These are phyloP conservation scores for Avena insularis DNA, from an alignment of 176 grass and related monocot species.

Conservation along the genomic window DNA sequence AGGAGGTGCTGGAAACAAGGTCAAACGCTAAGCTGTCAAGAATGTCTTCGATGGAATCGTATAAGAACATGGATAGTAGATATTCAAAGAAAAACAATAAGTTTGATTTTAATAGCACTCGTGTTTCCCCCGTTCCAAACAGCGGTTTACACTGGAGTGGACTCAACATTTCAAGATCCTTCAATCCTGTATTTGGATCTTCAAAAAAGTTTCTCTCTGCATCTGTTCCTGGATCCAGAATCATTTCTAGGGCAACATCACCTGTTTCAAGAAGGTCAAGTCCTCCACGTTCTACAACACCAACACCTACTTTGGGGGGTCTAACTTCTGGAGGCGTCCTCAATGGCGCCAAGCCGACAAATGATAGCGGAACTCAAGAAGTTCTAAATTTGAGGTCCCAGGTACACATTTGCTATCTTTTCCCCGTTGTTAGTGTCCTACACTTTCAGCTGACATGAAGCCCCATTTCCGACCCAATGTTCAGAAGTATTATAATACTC, in stretches of 20 bases:
- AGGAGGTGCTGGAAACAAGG: conserved; percentile 74
- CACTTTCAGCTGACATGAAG: neutral
- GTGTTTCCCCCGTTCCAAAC: conserved; percentile 91
- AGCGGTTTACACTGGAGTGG: conserved; percentile 79
- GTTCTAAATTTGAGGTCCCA: conserved; percentile 80
- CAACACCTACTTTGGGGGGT: conserved; percentile 81
- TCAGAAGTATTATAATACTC: no score
- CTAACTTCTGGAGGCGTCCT: conserved; percentile 69
- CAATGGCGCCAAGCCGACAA: conserved; percentile 52
- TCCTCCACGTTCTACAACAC: conserved; percentile 89
- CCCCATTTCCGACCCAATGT: neutral
- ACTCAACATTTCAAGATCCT: conserved; percentile 90
- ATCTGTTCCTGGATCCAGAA: conserved; percentile 97
- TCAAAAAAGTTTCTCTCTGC: conserved; percentile 98
- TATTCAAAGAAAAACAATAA: conserved; percentile 94
- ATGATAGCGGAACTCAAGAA: conserved; percentile 73
- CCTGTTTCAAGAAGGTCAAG: conserved; percentile 84
- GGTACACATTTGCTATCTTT: conserved; percentile 52
- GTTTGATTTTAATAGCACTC: conserved; percentile 90
- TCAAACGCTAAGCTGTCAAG: conserved; percentile 83
- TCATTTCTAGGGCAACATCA: conserved; percentile 90
- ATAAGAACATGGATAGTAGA: conserved; percentile 68
- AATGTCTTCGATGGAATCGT: conserved; percentile 86
- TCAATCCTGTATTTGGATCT: conserved; percentile 97
- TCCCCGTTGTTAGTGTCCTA: conserved; percentile 17